These are phyloP conservation scores for Rubia balearica DNA, from an alignment of 305 asterid species.

Conservation along the genomic window DNA sequence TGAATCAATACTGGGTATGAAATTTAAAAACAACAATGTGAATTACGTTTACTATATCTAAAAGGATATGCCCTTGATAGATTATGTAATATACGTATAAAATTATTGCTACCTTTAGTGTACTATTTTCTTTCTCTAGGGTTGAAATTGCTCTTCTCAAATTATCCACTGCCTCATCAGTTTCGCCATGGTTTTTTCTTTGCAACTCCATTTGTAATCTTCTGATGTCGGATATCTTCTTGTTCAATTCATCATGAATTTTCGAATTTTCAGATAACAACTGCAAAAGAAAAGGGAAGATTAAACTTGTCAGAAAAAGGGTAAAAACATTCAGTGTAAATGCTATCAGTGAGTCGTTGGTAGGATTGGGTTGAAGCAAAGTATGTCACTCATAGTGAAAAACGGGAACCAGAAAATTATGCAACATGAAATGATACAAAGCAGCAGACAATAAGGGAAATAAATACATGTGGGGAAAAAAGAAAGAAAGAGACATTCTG, in stretches of 20 bases:
- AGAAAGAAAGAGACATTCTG: not conserved
- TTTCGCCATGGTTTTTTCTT: slow-evolving; percentile 40
- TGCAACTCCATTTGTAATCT: slow-evolving; percentile 59
- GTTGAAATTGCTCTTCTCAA: slow-evolving; percentile 44
- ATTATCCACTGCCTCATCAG: slow-evolving; percentile 34
- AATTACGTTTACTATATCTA: not conserved
- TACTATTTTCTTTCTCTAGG: slow-evolving; percentile 64
- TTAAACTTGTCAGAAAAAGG: not conserved
- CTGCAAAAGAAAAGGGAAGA: slow-evolving; percentile 28
- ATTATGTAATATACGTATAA: slow-evolving; percentile 4
- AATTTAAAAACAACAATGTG: slow-evolving; percentile 14
- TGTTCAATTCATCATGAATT: slow-evolving; percentile 51
- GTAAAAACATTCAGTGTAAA: not conserved
- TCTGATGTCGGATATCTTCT: slow-evolving; percentile 55
- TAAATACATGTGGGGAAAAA: not conserved
- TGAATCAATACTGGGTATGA: slow-evolving; percentile 10
- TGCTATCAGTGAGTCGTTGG: not conserved
- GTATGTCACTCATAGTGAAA: not conserved
- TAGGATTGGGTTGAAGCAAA: slow-evolving; percentile 1
- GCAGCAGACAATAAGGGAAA: not conserved
- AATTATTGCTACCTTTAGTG: slow-evolving; percentile 53
- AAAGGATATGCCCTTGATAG: not conserved
- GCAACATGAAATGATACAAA: not conserved
- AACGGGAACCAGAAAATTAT: no score
- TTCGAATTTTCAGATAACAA: slow-evolving; percentile 46